These are phyloP conservation scores for Hyphopichia burtonii DNA, from an alignment of 1,139 yeast genomes.

Conservation along the genomic window DNA sequence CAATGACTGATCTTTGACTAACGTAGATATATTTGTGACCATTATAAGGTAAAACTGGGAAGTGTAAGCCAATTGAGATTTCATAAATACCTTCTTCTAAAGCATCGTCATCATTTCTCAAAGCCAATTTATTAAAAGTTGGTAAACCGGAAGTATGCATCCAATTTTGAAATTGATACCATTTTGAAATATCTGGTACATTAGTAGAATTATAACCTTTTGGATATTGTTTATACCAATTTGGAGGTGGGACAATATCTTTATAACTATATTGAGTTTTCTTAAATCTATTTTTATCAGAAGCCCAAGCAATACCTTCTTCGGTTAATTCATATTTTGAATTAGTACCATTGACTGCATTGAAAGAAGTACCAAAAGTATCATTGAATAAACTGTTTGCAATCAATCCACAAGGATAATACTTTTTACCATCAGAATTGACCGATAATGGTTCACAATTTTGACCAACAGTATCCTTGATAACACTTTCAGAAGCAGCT, in stretches of 20 bases:
- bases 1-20: conserved; percentile 82
- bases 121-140: conserved; percentile 75
- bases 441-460: conserved; percentile 82
- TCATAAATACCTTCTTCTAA: conserved; percentile 70
- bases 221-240: conserved; percentile 66
- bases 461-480: conserved; percentile 73
- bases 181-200: conserved; percentile 56
- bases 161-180: conserved; percentile 91
- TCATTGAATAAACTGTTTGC: conserved; percentile 79
- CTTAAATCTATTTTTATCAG: conserved; percentile 58
- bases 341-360: conserved; percentile 35
- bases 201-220: conserved; percentile 68
- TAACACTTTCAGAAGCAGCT: conserved; percentile 50
- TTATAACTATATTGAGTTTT: conserved; percentile 54
- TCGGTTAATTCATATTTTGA: conserved; percentile 51
- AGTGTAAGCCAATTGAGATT: conserved; percentile 74
- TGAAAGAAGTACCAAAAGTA: conserved; percentile 48
- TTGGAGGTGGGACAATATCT: conserved; percentile 78
- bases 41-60: conserved; percentile 79
- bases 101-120: conserved; percentile 69
- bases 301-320: conserved; percentile 64
- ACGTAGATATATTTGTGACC: conserved; percentile 82
- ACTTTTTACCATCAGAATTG: conserved; percentile 50
- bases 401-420: conserved; percentile 78
- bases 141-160: conserved; percentile 94